phyloP scores from a whole-genome alignment of 176 grass and related monocot species.

The Musa itinerans region DNA sequence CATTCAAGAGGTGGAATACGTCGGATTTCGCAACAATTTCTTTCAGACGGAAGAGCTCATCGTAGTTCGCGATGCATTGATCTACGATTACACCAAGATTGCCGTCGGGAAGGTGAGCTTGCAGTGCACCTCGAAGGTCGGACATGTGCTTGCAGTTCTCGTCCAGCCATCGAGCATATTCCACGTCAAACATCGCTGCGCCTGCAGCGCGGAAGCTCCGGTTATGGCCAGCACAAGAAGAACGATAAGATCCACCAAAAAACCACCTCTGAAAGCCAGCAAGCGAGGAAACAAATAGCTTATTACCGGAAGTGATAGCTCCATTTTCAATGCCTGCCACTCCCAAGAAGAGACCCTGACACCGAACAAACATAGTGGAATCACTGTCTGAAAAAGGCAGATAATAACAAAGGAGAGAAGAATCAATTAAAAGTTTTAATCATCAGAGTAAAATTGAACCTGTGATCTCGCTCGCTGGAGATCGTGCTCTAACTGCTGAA shows the following conservation, averaged over 20 bases:
- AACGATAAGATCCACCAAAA: background rate
- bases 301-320: conserved; percentile 73
- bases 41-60: conserved; percentile 89
- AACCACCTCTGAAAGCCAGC: conserved; percentile 5
- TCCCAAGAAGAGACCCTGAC: background rate
- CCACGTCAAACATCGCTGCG: conserved; percentile 86
- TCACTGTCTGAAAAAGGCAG: background rate
- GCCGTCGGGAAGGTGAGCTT: conserved; percentile 57
- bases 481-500: conserved; percentile 93
- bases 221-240: background rate
- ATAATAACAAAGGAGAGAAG: too few relatives aligned
- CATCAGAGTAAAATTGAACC: conserved; percentile 32
- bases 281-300: conserved; percentile 7
- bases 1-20: conserved; percentile 88
- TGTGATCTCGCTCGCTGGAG: conserved; percentile 84
- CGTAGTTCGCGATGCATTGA: conserved; percentile 75
- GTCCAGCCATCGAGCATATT: conserved; percentile 82
- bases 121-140: conserved; percentile 55
- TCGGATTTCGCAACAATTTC: conserved; percentile 41
- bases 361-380: background rate
- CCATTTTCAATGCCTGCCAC: conserved; percentile 44
- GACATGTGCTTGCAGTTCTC: conserved; percentile 52
- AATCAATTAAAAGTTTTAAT: conserved; percentile 11
- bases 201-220: conserved; percentile 26
- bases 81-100: conserved; percentile 63